Evolutionary conservation across 805 yeast genomes (phyloP).

Genomic region (Candida caryicola): DNA sequence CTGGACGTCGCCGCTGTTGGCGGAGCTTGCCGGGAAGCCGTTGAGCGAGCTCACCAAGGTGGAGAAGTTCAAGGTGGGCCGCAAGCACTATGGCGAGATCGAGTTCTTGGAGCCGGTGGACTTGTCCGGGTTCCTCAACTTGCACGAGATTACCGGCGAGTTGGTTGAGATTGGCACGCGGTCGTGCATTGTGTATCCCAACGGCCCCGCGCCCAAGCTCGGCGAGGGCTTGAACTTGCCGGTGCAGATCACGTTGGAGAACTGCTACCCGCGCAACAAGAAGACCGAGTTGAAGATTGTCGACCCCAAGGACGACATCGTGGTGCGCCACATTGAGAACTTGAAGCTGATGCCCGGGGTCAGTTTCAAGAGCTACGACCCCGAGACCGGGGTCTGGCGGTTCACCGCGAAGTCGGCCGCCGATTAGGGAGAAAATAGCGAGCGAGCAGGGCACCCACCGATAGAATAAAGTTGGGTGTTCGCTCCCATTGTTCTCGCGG

Average conservation of each 20-base stretch:
- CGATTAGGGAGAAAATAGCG: too few species aligned
- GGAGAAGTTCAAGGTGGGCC: slow-evolving; percentile 69
- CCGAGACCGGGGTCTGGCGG: slow-evolving; percentile 69
- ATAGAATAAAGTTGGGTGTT: too few species aligned
- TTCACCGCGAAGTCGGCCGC: slow-evolving; percentile 46
- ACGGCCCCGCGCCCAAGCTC: slow-evolving; percentile 53
- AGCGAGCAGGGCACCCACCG: too few species aligned
- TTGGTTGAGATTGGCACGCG: slow-evolving; percentile 59
- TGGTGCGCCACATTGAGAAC: slow-evolving; percentile 64
- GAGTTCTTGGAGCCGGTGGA: slow-evolving; percentile 83
- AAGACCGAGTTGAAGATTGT: slow-evolving; percentile 70
- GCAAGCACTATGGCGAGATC: slow-evolving; percentile 71
- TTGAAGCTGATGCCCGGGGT: slow-evolving; percentile 59
- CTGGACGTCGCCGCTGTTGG: slow-evolving; percentile 79
- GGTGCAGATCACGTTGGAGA: slow-evolving; percentile 68
- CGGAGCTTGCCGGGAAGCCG: slow-evolving; percentile 57
- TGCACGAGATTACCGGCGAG: slow-evolving; percentile 63
- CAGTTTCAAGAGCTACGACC: slow-evolving; percentile 73
- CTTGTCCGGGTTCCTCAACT: slow-evolving; percentile 60
- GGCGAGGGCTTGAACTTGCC: slow-evolving; percentile 86
- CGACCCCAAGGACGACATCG: slow-evolving; percentile 73
- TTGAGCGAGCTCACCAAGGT: slow-evolving; percentile 65
- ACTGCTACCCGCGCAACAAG: slow-evolving; percentile 76
- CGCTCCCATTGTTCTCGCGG: not conserved
- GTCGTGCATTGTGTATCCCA: slow-evolving; percentile 71